Evolutionary conservation across 371 early-diverging fungal genomes (phyloP).

Genomic region (Rhizomucor pusillus): DNA sequence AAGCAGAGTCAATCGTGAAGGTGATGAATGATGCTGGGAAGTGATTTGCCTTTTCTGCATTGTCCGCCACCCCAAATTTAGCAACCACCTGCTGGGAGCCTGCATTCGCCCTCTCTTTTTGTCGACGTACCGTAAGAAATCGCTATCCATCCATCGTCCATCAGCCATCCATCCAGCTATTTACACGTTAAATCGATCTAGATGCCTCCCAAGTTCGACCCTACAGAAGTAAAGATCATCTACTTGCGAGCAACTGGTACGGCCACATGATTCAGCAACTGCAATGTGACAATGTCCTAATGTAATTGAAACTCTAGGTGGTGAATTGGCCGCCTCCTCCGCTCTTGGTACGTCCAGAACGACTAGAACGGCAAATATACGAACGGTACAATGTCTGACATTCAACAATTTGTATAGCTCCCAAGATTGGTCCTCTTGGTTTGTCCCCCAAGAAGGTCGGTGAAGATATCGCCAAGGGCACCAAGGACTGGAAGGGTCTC

Average conservation of each 20-base stretch:
- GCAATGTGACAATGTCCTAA: background rate
- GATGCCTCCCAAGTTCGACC: conserved; percentile 89
- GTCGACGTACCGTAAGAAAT: too few species aligned
- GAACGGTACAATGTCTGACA: background rate
- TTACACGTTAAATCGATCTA: conserved; percentile 12
- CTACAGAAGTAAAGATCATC: conserved; percentile 88
- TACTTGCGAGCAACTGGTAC: conserved; percentile 96
- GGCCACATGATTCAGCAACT: background rate
- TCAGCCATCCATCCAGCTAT: conserved; percentile 13
- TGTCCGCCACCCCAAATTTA: too few species aligned
- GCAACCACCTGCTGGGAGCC: too few species aligned
- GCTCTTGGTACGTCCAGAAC: conserved; percentile 90
- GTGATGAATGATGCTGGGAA: too few species aligned
- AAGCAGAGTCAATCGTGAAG: too few species aligned
- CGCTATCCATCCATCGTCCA: conserved; percentile 20
- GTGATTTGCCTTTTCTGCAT: too few species aligned
- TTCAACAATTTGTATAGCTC: conserved; percentile 34
- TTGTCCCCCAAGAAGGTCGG: conserved; percentile 99
- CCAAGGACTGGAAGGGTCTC: conserved; percentile 98
- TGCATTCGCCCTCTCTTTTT: too few species aligned
- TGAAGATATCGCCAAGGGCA: conserved; percentile 99
- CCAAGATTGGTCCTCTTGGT: conserved; percentile 99
- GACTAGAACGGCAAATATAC: background rate
- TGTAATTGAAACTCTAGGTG: conserved; percentile 33
- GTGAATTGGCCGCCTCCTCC: conserved; percentile 98